A percentile compares a stretch with the other conserved stretches of the same genome.
Evolutionary conservation across 805 yeast species (phyloP).

Genomic region (Starmerella roubikii): DNA sequence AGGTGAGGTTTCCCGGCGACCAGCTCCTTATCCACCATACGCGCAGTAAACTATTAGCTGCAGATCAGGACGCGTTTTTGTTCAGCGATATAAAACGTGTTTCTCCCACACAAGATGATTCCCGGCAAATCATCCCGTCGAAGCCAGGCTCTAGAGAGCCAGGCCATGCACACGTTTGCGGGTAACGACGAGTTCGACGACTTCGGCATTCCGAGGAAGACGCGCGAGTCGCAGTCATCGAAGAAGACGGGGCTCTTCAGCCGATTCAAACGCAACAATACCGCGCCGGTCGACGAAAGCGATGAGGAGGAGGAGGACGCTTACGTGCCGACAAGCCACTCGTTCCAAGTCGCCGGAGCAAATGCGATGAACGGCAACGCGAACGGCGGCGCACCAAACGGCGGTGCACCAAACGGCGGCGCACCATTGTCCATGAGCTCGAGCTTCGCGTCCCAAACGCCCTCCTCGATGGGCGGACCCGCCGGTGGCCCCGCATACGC

Average conservation of each 20-base stretch:
- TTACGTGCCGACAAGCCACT: too few species aligned
- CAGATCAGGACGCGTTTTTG: too few species aligned
- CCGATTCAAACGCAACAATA: conserved; percentile 16
- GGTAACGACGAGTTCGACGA: conserved; percentile 18
- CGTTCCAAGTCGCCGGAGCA: conserved; percentile 4
- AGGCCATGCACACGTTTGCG: conserved; percentile 3
- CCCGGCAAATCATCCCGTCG: conserved; percentile 11
- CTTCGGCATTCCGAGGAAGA: conserved; percentile 18
- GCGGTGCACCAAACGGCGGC: too few species aligned
- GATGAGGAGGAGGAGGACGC: conserved; percentile 20
- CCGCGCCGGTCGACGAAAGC: conserved; percentile 18
- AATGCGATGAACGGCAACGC: background rate
- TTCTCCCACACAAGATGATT: too few species aligned
- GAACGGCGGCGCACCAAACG: background rate
- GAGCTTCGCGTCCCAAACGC: too few species aligned
- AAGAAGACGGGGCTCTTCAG: conserved; percentile 16
- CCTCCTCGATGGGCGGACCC: background rate
- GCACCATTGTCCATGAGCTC: too few species aligned
- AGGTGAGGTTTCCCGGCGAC: too few species aligned
- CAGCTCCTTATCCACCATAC: too few species aligned
- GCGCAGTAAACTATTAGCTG: too few species aligned
- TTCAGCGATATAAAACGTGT: too few species aligned
- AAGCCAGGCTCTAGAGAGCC: conserved; percentile 9
- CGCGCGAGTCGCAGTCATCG: conserved; percentile 1
- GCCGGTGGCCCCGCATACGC: too few species aligned